Evolutionary conservation across 768 basidiomycete species (phyloP), one percentile per base, ranked within the genome.

Genomic region (Suillus fuscotomentosus): DNA sequence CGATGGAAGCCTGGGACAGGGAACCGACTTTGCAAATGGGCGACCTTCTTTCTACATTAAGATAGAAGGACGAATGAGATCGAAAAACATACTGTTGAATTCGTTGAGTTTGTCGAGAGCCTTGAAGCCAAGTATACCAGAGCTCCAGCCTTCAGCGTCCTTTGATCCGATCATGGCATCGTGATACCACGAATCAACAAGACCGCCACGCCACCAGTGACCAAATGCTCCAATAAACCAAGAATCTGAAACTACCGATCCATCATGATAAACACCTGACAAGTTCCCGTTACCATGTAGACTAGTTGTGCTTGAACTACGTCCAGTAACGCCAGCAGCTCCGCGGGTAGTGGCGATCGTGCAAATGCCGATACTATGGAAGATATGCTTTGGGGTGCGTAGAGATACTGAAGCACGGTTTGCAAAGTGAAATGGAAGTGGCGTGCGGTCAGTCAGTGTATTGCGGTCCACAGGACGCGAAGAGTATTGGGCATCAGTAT

Each of bases 211-310:
- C 90, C 92, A 96, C 95, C 95, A 97, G 67, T 84, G 87, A 1
- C 95, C 95, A 76, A 96, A 96, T 13, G 89, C 89, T 38, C 95
- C 95, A 66, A 97, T 81, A 76, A 92, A 97, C 91, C 94, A 94
- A 42, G 90, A 87, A 76, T 95, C 91, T 36, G 87, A 83, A 64
- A 88, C 79, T 68, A 86, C 81, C 67, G 83, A 80, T 63, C 73
- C 77, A 69, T 86, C 83, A 38, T 64, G 65, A 60, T 77, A 73
- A 15, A 75, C 73, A 43, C 73, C 69, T 62, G 79, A 72, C 47
- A 66, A 63, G 47, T 69, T 61, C 22, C 67, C 65, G 27, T 69
- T 71, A 61, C 42, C 60, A 6, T 66, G 72, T 7, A 65, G 24
- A 60, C 22, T 68, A 42, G 71, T 69, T 22, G 70, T 70, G 72